These are phyloP conservation scores for Exophiala sideris DNA, from an alignment of 2,329 filamentous ascomycete genomes.

Conservation along the genomic window DNA sequence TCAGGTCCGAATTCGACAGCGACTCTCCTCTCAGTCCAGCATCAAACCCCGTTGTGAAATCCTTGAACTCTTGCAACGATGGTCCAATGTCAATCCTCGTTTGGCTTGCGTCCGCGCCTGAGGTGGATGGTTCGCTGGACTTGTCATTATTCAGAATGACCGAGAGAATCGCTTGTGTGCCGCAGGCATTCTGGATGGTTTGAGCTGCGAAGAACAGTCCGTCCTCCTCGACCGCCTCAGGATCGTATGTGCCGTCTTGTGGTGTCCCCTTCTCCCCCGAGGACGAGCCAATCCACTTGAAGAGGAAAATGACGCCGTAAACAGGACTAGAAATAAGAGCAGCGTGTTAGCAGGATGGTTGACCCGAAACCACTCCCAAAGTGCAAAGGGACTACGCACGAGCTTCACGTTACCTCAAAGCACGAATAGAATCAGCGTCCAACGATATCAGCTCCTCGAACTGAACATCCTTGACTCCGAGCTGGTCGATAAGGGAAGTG, in stretches of 20 bases:
- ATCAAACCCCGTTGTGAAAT: slow-evolving; percentile 82
- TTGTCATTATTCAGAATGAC: slow-evolving; percentile 81
- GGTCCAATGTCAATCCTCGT: slow-evolving; percentile 64
- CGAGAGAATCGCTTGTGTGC: slow-evolving; percentile 89
- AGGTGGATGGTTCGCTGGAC: slow-evolving; percentile 30
- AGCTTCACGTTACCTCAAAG: slow-evolving; percentile 37
- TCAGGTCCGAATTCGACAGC: slow-evolving; percentile 66
- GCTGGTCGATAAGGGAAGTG: slow-evolving; percentile 87
- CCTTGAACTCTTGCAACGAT: slow-evolving; percentile 72
- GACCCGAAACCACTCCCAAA: neutral
- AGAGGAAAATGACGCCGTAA: slow-evolving; percentile 97
- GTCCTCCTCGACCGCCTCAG: slow-evolving; percentile 62
- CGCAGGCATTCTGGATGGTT: slow-evolving; percentile 98
- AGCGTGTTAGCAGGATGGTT: slow-evolving; percentile 10
- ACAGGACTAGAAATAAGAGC: slow-evolving; percentile 56
- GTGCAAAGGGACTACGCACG: slow-evolving; percentile 9
- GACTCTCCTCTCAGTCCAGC: slow-evolving; percentile 70
- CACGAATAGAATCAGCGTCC: slow-evolving; percentile 61
- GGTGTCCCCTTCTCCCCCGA: slow-evolving; percentile 65
- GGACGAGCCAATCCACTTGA: slow-evolving; percentile 69
- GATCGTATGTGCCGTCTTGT: slow-evolving; percentile 78
- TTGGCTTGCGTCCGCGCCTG: slow-evolving; percentile 21
- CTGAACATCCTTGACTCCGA: slow-evolving; percentile 90
- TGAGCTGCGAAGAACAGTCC: slow-evolving; percentile 81
- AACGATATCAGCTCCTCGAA: slow-evolving; percentile 94